A percentile compares a stretch with the other conserved stretches of the same genome.
Evolutionary conservation across 1,284 basidiomycete species (phyloP).

Genomic region (Ustilago nuda): DNA sequence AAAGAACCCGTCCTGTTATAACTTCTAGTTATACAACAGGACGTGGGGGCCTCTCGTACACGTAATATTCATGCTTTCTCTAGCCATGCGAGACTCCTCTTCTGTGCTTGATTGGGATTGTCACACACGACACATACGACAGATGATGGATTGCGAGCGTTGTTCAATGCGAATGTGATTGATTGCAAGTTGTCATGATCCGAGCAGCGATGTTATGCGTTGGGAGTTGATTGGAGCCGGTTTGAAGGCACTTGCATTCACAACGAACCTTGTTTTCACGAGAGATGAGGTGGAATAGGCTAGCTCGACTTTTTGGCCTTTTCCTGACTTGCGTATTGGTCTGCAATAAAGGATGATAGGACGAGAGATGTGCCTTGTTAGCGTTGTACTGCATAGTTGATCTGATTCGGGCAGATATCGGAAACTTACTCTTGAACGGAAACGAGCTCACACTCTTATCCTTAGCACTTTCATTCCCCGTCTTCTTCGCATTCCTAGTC

Average conservation of each 20-base stretch:
- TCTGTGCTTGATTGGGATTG: no score
- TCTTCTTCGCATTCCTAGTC: conserved; percentile 50
- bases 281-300: not conserved
- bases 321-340: conserved; percentile 41
- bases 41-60: no score
- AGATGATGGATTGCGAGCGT: no score
- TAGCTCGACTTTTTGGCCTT: conserved; percentile 42
- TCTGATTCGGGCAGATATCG: not conserved
- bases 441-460: conserved; percentile 69
- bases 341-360: not conserved
- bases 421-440: conserved; percentile 46
- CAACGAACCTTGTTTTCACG: no score
- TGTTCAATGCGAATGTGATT: not conserved
- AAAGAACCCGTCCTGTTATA: not conserved
- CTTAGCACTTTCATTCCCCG: conserved; percentile 29
- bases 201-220: not conserved
- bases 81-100: not conserved
- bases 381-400: not conserved
- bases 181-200: not conserved
- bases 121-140: not conserved
- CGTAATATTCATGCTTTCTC: not conserved
- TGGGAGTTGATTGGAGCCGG: no score
- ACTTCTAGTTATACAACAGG: no score
- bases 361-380: not conserved
- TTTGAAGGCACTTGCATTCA: no score